phyloP scores from a whole-genome alignment of 2,329 filamentous ascomycete genomes.

The Penicillium capsulatum region DNA sequence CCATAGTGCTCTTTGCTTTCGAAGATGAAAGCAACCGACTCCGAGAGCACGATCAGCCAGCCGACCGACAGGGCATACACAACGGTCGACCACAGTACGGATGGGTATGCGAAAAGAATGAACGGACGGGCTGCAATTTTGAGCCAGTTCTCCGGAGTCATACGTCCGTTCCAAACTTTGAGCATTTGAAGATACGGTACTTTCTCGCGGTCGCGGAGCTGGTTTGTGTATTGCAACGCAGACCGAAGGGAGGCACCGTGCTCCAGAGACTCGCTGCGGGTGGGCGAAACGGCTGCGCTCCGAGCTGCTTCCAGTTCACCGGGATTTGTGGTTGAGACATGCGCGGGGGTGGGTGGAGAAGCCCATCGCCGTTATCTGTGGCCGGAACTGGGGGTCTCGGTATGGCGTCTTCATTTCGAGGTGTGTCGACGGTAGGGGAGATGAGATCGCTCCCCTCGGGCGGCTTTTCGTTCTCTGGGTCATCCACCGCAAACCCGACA shows the following conservation, averaged over 20 bases:
- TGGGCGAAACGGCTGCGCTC: conserved; percentile 20
- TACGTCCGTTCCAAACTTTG: conserved; percentile 70
- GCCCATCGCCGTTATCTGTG: conserved; percentile 15
- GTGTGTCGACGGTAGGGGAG: too few species aligned
- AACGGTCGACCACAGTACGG: conserved; percentile 80
- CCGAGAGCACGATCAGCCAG: conserved; percentile 92
- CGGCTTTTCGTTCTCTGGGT: conserved; percentile 19
- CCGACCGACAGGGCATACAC: conserved; percentile 86
- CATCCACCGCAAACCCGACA: conserved; percentile 54
- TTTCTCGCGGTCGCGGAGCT: conserved; percentile 61
- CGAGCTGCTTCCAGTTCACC: conserved; percentile 31
- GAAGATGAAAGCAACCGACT: conserved; percentile 78
- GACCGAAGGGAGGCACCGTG: conserved; percentile 24
- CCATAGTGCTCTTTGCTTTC: conserved; percentile 66
- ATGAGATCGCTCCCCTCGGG: background rate
- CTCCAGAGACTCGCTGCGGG: conserved; percentile 33
- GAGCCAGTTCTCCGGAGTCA: conserved; percentile 74
- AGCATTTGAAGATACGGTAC: conserved; percentile 72
- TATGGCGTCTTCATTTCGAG: too few species aligned
- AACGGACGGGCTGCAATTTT: conserved; percentile 75
- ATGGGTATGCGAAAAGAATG: conserved; percentile 79
- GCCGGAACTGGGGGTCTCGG: conserved; percentile 3
- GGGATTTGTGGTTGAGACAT: conserved; percentile 1
- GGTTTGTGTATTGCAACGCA: conserved; percentile 61
- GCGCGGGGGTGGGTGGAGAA: conserved; percentile 12